Base-by-base conservation (phyloP, 164 flowering plant genomes). In the Annona squamosa region DNA sequence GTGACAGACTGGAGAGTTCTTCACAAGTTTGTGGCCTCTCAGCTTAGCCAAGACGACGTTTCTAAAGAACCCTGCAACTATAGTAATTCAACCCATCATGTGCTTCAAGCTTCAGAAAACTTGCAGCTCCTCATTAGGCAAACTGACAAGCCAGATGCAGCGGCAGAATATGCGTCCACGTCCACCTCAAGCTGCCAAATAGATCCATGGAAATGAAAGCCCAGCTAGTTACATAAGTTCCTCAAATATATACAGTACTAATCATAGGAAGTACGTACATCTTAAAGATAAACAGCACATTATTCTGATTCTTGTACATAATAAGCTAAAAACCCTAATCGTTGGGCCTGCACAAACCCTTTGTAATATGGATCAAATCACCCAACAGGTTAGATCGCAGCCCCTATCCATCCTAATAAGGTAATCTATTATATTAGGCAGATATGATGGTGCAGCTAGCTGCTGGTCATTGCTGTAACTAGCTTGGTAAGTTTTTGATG, bases 11-110 rank as follows among this genome's bases (percentile, higher is more conserved):
- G 98, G 98, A 67, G 95, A 66, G 88, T 88, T 37, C 90, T 93
- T 45, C 94, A 91, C 78, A 93, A 93, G 75, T 93, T 90, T 77
- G 98, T 93, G 61, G 97, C 98, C 2, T 90, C 98, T 69, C 98
- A 94, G 76, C 89, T 94, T 5, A 90, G 94, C 80, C 88, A 88
- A 3, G 82, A 75, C 3, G 93, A 84, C 71, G 82, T 77, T 56
- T 59, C 86, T 4, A 87, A 85, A 74, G 90, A 82, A 67, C n/a
- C 77, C 67, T 26, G 37, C 37, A 78, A 75, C 63, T 85, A 77
- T 76, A 73, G 83, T 17, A 79, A 75, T 75, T 76, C 80, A 70
- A 67, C 41, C 26, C 81, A 80, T 78, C 85, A 82, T 26, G 78
- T 75, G 59, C 13, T 52, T 52, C 59, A 52, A 52, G 13, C 59